Evolutionary conservation across 1,139 yeast genomes (phyloP).

Genomic region (Ashbya aceris): DNA sequence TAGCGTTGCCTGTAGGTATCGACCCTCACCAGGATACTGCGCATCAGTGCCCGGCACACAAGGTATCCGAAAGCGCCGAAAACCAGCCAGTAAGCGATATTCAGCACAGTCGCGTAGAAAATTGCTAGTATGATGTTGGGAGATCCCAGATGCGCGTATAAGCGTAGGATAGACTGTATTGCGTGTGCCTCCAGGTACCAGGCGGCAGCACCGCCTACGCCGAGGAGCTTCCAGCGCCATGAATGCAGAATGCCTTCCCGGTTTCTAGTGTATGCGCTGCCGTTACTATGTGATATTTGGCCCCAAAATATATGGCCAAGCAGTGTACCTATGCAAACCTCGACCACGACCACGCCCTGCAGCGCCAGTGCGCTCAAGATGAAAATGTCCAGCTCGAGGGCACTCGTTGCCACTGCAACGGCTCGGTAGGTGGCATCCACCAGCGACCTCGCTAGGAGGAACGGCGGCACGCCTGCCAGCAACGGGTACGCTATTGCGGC

Average conservation of each 20-base stretch:
- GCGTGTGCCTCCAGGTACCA: slow-evolving; percentile 65
- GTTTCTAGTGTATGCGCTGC: no score
- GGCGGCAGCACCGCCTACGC: slow-evolving; percentile 62
- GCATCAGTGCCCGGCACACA: slow-evolving; percentile 21
- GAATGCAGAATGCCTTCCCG: not conserved
- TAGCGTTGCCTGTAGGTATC: no score
- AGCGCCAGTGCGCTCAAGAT: slow-evolving; percentile 53
- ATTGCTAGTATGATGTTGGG: slow-evolving; percentile 64
- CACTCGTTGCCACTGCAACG: no score
- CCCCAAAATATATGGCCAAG: slow-evolving; percentile 42
- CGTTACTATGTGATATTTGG: no score
- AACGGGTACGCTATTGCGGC: no score
- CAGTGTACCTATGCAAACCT: slow-evolving; percentile 44
- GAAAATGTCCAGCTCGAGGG: slow-evolving; percentile 70
- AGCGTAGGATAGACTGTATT: slow-evolving; percentile 51
- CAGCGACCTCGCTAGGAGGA: no score
- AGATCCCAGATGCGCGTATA: slow-evolving; percentile 53
- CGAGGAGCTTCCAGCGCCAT: slow-evolving; percentile 84
- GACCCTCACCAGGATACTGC: no score
- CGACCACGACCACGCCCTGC: slow-evolving; percentile 54
- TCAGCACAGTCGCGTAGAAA: slow-evolving; percentile 59
- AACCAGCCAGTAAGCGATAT: slow-evolving; percentile 54
- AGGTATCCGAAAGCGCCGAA: slow-evolving; percentile 71
- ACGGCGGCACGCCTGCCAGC: no score
- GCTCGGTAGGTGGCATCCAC: no score